A percentile compares a stretch with the other conserved stretches of the same genome.
These are phyloP conservation scores for Ogataea hybrid DNA, from an alignment of 1,139 yeast species.

Conservation along the genomic window DNA sequence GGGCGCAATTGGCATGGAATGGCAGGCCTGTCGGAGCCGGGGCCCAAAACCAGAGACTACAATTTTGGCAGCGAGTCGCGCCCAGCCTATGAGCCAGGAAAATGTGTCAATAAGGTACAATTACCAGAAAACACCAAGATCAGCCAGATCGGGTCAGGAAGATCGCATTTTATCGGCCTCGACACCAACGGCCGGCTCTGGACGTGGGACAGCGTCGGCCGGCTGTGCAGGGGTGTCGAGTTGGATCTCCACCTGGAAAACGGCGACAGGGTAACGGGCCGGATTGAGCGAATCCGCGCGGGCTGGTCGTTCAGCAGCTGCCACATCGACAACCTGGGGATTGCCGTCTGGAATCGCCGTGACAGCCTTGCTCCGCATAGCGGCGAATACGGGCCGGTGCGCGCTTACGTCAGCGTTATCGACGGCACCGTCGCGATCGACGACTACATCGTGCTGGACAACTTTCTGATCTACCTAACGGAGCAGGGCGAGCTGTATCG, in stretches of 20 bases:
- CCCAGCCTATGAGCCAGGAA: slow-evolving; percentile 2
- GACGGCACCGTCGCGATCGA: slow-evolving; percentile 32
- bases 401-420: slow-evolving; percentile 12
- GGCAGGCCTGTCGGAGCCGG: slow-evolving; percentile 35
- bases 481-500: slow-evolving; percentile 44
- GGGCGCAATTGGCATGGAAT: slow-evolving; percentile 49
- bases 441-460: slow-evolving; percentile 59
- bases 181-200: slow-evolving; percentile 52
- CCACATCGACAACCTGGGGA: slow-evolving; percentile 48
- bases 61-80: slow-evolving; percentile 3
- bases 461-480: slow-evolving; percentile 49
- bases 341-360: slow-evolving; percentile 60
- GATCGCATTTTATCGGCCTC: slow-evolving; percentile 64
- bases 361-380: slow-evolving; percentile 17
- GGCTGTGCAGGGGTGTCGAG: slow-evolving; percentile 42
- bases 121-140: slow-evolving; percentile 31
- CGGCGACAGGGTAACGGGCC: slow-evolving; percentile 13
- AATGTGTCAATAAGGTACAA: slow-evolving; percentile 11
- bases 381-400: slow-evolving; percentile 13
- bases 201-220: slow-evolving; percentile 58
- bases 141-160: slow-evolving; percentile 57
- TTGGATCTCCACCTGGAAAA: slow-evolving; percentile 38
- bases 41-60: slow-evolving; percentile 32
- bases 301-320: slow-evolving; percentile 71
- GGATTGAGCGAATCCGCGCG: slow-evolving; percentile 50